Conservation (phyloP, 164 flowering plant species). For the Aristolochia contorta region DNA sequence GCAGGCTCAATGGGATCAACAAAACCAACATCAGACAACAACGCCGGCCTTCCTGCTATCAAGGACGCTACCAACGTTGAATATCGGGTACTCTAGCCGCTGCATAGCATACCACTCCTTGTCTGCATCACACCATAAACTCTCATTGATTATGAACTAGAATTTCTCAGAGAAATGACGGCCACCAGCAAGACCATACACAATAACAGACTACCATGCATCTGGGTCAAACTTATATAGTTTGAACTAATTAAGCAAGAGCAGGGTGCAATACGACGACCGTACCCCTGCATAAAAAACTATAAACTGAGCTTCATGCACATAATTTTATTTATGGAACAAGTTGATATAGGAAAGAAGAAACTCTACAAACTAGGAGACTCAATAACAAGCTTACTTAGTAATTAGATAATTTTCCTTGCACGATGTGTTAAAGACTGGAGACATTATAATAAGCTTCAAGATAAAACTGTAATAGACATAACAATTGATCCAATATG, state of each 20-base stretch:
- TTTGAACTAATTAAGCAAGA: no score
- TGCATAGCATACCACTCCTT: background rate
- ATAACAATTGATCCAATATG: background rate
- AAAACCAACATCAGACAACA: slow-evolving; percentile 14
- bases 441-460: background rate
- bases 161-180: background rate
- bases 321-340: no score
- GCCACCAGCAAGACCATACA: background rate
- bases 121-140: slow-evolving; percentile 7
- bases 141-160: background rate
- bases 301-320: background rate
- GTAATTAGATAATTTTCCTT: background rate
- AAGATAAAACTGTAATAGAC: background rate
- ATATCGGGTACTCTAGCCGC: slow-evolving; percentile 30
- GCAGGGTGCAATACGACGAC: background rate
- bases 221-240: background rate
- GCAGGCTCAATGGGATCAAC: slow-evolving; percentile 29
- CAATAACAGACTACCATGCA: no score
- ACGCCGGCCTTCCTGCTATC: slow-evolving; percentile 23
- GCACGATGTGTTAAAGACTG: background rate
- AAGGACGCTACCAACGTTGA: slow-evolving; percentile 22
- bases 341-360: no score
- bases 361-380: no score
- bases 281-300: background rate
- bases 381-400: background rate